Evolutionary conservation across 2,329 filamentous ascomycete species (phyloP), one percentile per base, ranked within the genome.

Genomic region (Allantophomopsis cytisporea): DNA sequence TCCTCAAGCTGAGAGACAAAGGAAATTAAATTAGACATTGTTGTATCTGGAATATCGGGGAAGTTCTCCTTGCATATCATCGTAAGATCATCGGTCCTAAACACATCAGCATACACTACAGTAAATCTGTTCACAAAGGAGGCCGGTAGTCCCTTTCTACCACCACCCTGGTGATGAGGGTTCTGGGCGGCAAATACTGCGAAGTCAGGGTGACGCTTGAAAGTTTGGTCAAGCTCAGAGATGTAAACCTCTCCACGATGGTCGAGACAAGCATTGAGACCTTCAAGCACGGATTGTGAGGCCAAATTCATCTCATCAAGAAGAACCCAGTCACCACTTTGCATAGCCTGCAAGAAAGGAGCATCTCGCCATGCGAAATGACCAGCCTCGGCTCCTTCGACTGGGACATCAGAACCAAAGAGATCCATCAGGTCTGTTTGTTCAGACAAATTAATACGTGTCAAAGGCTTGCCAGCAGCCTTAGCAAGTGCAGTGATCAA

Each of bases 51-150:
- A 16, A 88, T 69, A 1, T 62, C 56, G 0, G 85, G 79, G 53
- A 85, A 95, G 44, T 83, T 76, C 48, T 81, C 82, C 18, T 71
- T 67, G 36, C 87, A 93, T 46, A 98, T 96, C 36, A 82, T 65
- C 43, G 80, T 71, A 43, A 98, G 62, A 63, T 98, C 91, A 23
- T 84, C 72, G 18, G 81, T 69, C 13, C 73, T 81, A 56, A 98
- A 91, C 4, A 87, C 74, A 54, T 98, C 91, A 42, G 91, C 87
- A 60, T 96, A 96, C 0, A 98, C 93, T 14, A 98, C 89, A 31
- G 93, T 91, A 57, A 98, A 98, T 35, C 93, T 83, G 57, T 98
- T 96, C 45, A 98, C 91, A 53, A 98, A 98, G 1, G 91, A 96
- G 41, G 83, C 83, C 1, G 91, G 91, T 30, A 98, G 65, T 31